phyloP scores from a whole-genome alignment of 805 yeast species.

The Suhomyces kilbournensis region DNA sequence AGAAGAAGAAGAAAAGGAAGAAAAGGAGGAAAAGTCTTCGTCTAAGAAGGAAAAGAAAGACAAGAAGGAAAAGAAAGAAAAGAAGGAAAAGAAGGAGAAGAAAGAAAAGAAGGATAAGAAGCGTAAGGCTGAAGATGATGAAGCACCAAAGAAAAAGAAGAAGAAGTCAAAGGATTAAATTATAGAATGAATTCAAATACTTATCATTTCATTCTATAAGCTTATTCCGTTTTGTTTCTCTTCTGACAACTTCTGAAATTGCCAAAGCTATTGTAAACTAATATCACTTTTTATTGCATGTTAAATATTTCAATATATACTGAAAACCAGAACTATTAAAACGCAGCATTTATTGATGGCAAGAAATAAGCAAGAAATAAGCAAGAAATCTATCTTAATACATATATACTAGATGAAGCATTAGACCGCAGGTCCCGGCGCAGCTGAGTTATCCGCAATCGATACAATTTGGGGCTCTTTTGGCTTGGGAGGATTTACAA shows the following conservation, averaged over 20 bases:
- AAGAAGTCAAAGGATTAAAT: constrained; percentile 45
- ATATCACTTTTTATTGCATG: constrained; percentile 25
- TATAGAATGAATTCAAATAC: not conserved
- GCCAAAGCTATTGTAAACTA: constrained; percentile 21
- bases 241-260: not conserved
- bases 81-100: constrained; percentile 34
- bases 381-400: not conserved
- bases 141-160: constrained; percentile 41
- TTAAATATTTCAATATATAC: constrained; percentile 16
- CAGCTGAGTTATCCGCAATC: not conserved
- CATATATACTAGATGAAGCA: not conserved
- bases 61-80: constrained; percentile 32
- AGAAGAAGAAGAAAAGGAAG: constrained; percentile 16
- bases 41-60: constrained; percentile 32
- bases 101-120: constrained; percentile 39
- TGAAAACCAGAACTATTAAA: constrained; percentile 4
- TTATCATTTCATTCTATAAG: constrained; percentile 2
- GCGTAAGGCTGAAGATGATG: constrained; percentile 36
- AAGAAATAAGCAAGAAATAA: not conserved
- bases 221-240: constrained; percentile 6
- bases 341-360: not conserved
- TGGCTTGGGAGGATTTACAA: not conserved
- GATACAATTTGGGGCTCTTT: not conserved
- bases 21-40: constrained; percentile 26
- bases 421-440: not conserved